Percentiles rank a stretch among this genome's conserved stretches.
These are phyloP conservation scores for Grosmannia penicillata DNA, from an alignment of 2,329 filamentous ascomycete species.

Conservation along the genomic window DNA sequence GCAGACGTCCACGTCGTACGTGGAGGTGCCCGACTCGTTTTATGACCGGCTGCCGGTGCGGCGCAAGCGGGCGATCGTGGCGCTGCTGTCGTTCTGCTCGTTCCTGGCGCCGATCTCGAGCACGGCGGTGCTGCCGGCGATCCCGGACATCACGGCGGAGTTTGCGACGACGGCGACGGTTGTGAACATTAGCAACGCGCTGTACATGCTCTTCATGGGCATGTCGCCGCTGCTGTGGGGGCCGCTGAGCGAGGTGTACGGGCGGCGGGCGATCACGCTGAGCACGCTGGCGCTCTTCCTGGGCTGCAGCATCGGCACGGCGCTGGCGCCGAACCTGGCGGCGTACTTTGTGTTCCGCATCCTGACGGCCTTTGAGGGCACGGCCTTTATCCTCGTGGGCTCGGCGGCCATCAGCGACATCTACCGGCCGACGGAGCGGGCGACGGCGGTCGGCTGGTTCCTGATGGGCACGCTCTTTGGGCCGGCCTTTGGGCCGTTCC, in stretches of 20 bases:
- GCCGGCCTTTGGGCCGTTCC: slow-evolving; percentile 46
- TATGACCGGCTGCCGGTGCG: slow-evolving; percentile 49
- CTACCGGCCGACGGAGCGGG: slow-evolving; percentile 45
- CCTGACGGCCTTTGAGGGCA: slow-evolving; percentile 56
- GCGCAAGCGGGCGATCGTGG: slow-evolving; percentile 53
- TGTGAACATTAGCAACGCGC: slow-evolving; percentile 53
- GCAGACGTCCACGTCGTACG: slow-evolving; percentile 16
- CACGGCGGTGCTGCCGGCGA: slow-evolving; percentile 48
- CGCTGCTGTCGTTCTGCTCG: slow-evolving; percentile 56
- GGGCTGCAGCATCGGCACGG: slow-evolving; percentile 49
- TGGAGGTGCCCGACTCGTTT: slow-evolving; percentile 33
- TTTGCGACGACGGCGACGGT: slow-evolving; percentile 44
- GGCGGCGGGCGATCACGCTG: slow-evolving; percentile 38
- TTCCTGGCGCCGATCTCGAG: slow-evolving; percentile 60
- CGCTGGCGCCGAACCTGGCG: slow-evolving; percentile 48
- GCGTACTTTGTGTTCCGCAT: slow-evolving; percentile 55
- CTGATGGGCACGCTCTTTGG: slow-evolving; percentile 51
- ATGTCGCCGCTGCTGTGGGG: slow-evolving; percentile 51
- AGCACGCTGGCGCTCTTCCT: slow-evolving; percentile 43
- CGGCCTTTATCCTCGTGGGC: slow-evolving; percentile 52
- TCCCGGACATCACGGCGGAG: slow-evolving; percentile 48
- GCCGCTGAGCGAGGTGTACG: slow-evolving; percentile 45
- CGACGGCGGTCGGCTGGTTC: slow-evolving; percentile 53
- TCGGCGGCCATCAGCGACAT: slow-evolving; percentile 45
- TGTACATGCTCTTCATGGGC: slow-evolving; percentile 61